Conservation (phyloP, 176 grass and related monocot species). For the Zea luxurians region DNA sequence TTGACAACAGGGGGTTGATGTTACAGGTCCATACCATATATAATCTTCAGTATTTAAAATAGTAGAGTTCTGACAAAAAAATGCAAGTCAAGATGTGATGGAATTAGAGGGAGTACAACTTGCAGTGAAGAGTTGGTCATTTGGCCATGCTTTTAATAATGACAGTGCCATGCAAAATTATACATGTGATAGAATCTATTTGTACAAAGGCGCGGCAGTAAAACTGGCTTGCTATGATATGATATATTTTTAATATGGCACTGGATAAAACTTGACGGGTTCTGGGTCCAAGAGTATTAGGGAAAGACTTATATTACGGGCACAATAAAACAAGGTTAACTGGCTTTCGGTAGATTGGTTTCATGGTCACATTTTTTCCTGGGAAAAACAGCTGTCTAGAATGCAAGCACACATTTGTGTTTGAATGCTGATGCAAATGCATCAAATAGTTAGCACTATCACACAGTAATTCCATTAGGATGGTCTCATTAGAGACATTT, state of each 20-base stretch:
- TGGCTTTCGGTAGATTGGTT: background rate
- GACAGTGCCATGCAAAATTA: background rate
- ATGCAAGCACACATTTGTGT: background rate
- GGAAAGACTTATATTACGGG: background rate
- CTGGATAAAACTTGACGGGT: background rate
- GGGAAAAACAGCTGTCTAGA: background rate
- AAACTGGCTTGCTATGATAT: background rate
- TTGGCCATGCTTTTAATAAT: background rate
- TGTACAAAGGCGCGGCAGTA: background rate
- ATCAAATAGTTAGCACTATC: slow-evolving; percentile 8
- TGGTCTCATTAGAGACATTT: background rate
- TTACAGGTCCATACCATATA: background rate
- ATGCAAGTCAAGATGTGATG: too few relatives aligned
- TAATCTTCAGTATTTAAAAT: background rate
- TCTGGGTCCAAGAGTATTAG: background rate
- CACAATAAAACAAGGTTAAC: background rate
- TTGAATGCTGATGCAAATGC: background rate
- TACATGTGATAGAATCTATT: background rate
- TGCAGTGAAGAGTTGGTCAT: background rate
- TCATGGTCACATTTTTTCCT: background rate
- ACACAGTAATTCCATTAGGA: slow-evolving; percentile 1
- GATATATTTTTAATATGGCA: background rate
- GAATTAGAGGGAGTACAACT: background rate
- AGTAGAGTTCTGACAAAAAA: too few relatives aligned
- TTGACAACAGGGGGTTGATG: background rate